Conservation (phyloP, 2,329 filamentous ascomycete species). For the Rhynchosporium agropyri region DNA sequence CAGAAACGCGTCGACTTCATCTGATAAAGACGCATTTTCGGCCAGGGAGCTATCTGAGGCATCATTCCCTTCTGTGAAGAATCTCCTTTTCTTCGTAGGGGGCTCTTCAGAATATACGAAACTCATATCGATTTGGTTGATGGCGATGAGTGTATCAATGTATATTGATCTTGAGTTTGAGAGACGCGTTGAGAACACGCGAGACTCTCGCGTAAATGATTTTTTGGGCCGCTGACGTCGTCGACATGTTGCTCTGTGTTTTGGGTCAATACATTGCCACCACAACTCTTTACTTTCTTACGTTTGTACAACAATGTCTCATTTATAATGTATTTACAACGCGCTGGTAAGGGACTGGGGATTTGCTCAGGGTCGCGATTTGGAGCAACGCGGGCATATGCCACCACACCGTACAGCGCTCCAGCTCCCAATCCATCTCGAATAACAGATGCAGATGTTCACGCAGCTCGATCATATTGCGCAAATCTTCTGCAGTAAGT, state of each 20-base stretch:
- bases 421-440: constrained; percentile 40
- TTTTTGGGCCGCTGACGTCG: constrained; percentile 20
- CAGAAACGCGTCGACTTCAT: constrained; percentile 39
- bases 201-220: constrained; percentile 27
- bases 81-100: constrained; percentile 51
- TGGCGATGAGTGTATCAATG: constrained; percentile 21
- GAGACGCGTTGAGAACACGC: constrained; percentile 33
- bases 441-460: constrained; percentile 42
- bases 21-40: constrained; percentile 29
- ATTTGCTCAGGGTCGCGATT: constrained; percentile 22
- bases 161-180: constrained; percentile 12
- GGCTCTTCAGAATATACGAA: constrained; percentile 47
- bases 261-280: background rate
- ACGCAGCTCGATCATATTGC: constrained; percentile 42
- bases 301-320: constrained; percentile 28
- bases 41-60: constrained; percentile 31
- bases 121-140: constrained; percentile 40
- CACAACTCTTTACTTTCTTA: constrained; percentile 12
- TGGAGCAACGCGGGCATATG: constrained; percentile 35
- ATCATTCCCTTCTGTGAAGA: constrained; percentile 47
- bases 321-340: constrained; percentile 36
- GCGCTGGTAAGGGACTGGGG: constrained; percentile 34
- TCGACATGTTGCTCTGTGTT: constrained; percentile 1
- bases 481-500: constrained; percentile 42
- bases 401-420: constrained; percentile 41